phyloP scores from a whole-genome alignment of 1,284 basidiomycete genomes.

The Coriolopsis trogii region DNA sequence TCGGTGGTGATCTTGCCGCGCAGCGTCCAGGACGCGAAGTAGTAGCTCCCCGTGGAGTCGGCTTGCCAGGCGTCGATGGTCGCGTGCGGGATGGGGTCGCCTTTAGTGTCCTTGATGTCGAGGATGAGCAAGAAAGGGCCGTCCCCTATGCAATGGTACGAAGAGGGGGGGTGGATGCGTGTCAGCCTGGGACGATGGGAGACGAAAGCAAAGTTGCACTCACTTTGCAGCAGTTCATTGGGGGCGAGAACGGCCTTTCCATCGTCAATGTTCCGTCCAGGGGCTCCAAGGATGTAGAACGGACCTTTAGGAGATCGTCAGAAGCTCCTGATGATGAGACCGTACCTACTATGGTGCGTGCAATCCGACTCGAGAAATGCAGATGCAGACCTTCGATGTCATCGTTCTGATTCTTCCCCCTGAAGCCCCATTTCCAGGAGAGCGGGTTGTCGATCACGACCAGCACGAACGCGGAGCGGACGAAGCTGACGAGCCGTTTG shows the following conservation, averaged over 20 bases:
- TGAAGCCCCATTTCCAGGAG: slow-evolving; percentile 9
- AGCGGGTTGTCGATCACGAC: slow-evolving; percentile 17
- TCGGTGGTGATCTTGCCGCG: slow-evolving; percentile 32
- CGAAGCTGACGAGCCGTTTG: slow-evolving; percentile 11
- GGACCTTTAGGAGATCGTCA: slow-evolving; percentile 24
- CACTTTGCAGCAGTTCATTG: slow-evolving; percentile 26
- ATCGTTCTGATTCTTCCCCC: slow-evolving; percentile 13
- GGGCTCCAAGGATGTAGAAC: slow-evolving; percentile 30
- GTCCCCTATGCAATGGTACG: slow-evolving; percentile 19
- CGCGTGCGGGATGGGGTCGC: slow-evolving; percentile 29
- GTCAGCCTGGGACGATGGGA: neutral
- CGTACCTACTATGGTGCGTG: neutral
- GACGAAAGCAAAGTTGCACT: too few relatives aligned
- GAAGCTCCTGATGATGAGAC: neutral
- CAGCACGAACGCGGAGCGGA: slow-evolving; percentile 10
- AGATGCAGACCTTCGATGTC: slow-evolving; percentile 18
- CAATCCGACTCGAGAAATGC: neutral
- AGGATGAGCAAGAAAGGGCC: slow-evolving; percentile 29
- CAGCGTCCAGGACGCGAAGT: slow-evolving; percentile 28
- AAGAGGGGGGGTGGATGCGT: neutral
- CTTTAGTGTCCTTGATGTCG: slow-evolving; percentile 27
- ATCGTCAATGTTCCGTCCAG: slow-evolving; percentile 27
- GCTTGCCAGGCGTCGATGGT: slow-evolving; percentile 35
- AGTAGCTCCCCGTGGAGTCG: slow-evolving; percentile 28
- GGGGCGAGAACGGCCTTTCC: slow-evolving; percentile 33